Evolutionary conservation across 179 eudicot genomes (phyloP).

Genomic region (Carnegiea gigantea): DNA sequence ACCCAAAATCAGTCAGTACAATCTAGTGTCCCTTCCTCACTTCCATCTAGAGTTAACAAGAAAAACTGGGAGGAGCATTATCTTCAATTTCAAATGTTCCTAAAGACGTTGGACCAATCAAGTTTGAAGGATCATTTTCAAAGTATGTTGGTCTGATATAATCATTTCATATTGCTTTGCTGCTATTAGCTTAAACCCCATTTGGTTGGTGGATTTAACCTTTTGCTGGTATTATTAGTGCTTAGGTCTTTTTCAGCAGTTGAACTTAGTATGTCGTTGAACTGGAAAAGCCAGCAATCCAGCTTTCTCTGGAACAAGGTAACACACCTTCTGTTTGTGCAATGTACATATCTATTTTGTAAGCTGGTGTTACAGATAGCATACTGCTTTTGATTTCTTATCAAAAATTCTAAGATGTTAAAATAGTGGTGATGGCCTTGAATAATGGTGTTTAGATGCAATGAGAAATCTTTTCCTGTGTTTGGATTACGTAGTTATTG

Average conservation of each 20-base stretch:
- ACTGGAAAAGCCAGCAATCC: slow-evolving; percentile 80
- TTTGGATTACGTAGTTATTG: neutral
- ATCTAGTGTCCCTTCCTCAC: slow-evolving; percentile 32
- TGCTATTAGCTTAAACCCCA: neutral
- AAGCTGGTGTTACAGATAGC: neutral
- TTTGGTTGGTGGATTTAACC: slow-evolving; percentile 3
- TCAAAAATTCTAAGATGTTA: neutral
- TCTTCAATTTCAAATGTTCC: slow-evolving; percentile 54
- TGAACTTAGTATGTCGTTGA: slow-evolving; percentile 85
- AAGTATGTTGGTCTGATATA: slow-evolving; percentile 45
- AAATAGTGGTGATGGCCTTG: neutral
- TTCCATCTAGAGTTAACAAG: slow-evolving; percentile 36
- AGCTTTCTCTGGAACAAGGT: slow-evolving; percentile 90
- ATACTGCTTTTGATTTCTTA: neutral
- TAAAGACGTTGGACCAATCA: slow-evolving; percentile 70
- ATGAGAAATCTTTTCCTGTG: neutral
- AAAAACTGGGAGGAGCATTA: slow-evolving; percentile 74
- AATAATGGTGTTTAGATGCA: neutral
- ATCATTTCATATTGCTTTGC: neutral
- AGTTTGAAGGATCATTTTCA: slow-evolving; percentile 64
- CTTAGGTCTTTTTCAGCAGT: slow-evolving; percentile 73
- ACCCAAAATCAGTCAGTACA: slow-evolving; percentile 28
- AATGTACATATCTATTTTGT: too few relatives aligned
- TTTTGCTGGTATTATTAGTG: slow-evolving; percentile 43
- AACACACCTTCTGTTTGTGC: slow-evolving; percentile 11